Conservation (phyloP, 768 basidiomycete genomes). For the Boletus subcaerulescens region DNA sequence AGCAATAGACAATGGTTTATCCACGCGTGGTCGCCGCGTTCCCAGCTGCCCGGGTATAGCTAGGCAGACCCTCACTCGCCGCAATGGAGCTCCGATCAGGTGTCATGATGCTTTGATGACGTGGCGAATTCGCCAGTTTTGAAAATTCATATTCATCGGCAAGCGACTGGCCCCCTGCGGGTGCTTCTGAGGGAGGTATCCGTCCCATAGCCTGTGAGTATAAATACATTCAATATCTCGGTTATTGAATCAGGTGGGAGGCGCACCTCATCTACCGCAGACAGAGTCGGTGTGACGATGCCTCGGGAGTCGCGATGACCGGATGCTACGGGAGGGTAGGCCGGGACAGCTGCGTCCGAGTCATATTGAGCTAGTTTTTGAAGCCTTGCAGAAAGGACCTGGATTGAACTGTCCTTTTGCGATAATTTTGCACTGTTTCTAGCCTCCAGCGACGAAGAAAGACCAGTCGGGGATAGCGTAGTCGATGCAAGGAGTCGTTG, state of each 20-base stretch:
- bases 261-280: constrained; percentile 20
- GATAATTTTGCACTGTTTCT: constrained; percentile 10
- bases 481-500: neutral
- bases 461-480: constrained; percentile 3
- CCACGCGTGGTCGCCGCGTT: neutral
- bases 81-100: constrained; percentile 12
- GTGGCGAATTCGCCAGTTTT: constrained; percentile 8
- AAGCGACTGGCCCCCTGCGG: constrained; percentile 7
- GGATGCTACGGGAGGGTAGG: neutral
- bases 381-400: neutral
- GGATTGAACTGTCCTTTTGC: constrained; percentile 3
- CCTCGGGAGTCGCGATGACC: constrained; percentile 13
- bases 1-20: neutral
- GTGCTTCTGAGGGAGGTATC: constrained; percentile 22
- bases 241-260: neutral
- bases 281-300: neutral
- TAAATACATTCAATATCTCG: neutral
- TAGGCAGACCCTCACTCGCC: constrained; percentile 19
- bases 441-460: constrained; percentile 21
- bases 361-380: constrained; percentile 7
- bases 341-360: neutral
- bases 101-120: neutral
- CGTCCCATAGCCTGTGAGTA: constrained; percentile 6
- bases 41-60: constrained; percentile 20
- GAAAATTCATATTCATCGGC: constrained; percentile 15